A percentile compares a stretch with the other conserved stretches of the same genome.
These are phyloP conservation scores for Trichoderma parareesei DNA, from an alignment of 495 filamentous ascomycete species.

Conservation along the genomic window DNA sequence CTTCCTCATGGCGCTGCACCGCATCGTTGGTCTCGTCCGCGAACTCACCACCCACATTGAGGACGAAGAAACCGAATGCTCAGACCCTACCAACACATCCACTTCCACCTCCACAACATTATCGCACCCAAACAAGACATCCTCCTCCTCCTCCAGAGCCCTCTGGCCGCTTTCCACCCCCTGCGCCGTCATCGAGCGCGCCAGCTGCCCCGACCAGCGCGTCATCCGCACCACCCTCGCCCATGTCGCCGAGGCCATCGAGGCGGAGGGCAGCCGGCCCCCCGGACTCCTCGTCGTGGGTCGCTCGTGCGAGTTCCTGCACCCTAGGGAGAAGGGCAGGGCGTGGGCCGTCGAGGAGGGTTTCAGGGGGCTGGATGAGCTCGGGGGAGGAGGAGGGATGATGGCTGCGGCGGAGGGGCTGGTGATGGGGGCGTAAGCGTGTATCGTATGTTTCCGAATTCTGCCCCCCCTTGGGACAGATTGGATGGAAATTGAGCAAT, in stretches of 20 bases:
- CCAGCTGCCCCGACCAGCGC: constrained; percentile 87
- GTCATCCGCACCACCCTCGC: constrained; percentile 81
- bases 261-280: constrained; percentile 81
- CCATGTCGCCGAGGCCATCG: constrained; percentile 71
- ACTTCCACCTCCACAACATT: constrained; percentile 21
- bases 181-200: constrained; percentile 90
- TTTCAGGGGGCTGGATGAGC: constrained; percentile 57
- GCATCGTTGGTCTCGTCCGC: constrained; percentile 61
- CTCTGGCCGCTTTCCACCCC: constrained; percentile 55
- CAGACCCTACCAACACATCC: constrained; percentile 15
- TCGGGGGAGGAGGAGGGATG: constrained; percentile 12
- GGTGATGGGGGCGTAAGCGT: neutral
- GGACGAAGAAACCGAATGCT: constrained; percentile 22
- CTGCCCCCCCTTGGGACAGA: neutral
- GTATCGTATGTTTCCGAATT: too few species aligned
- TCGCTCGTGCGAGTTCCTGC: constrained; percentile 69
- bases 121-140: constrained; percentile 11
- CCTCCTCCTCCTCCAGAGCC: neutral
- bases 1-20: constrained; percentile 94
- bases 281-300: constrained; percentile 90
- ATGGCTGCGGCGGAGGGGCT: neutral
- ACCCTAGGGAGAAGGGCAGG: constrained; percentile 39
- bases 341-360: constrained; percentile 90
- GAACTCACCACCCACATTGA: constrained; percentile 44
- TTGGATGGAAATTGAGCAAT: too few species aligned